These are phyloP conservation scores for Pythium plurisporium DNA, from an alignment of 352 stramenopile species.

Conservation along the genomic window DNA sequence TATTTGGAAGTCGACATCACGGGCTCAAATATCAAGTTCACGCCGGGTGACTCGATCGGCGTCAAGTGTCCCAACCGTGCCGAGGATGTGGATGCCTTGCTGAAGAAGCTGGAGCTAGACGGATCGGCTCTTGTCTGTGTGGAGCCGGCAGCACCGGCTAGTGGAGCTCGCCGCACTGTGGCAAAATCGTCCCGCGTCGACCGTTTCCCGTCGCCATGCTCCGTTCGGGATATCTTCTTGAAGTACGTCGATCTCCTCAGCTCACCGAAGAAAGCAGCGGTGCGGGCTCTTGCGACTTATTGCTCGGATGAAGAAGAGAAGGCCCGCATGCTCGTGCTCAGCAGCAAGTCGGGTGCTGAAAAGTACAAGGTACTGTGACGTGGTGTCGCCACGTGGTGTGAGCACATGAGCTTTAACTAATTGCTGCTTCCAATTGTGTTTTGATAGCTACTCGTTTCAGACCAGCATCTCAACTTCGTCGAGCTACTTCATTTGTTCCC, in stretches of 20 bases:
- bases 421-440: neutral
- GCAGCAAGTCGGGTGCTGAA: slow-evolving; percentile 58
- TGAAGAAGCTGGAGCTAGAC: slow-evolving; percentile 43
- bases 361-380: slow-evolving; percentile 73
- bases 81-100: slow-evolving; percentile 60
- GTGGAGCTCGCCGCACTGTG: neutral
- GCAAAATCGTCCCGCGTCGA: slow-evolving; percentile 18
- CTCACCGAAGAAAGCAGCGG: slow-evolving; percentile 67
- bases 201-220: slow-evolving; percentile 51
- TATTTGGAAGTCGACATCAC: slow-evolving; percentile 42
- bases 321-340: slow-evolving; percentile 56
- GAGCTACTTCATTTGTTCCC: slow-evolving; percentile 92
- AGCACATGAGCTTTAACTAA: too few relatives aligned
- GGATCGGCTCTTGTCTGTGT: slow-evolving; percentile 31
- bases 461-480: slow-evolving; percentile 86
- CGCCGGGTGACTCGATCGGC: slow-evolving; percentile 81
- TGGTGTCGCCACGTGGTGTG: too few relatives aligned
- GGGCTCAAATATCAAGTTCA: slow-evolving; percentile 54
- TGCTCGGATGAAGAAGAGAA: slow-evolving; percentile 61
- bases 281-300: slow-evolving; percentile 62
- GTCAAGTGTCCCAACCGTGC: slow-evolving; percentile 79
- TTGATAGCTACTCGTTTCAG: slow-evolving; percentile 71
- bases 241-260: slow-evolving; percentile 82
- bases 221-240: slow-evolving; percentile 70
- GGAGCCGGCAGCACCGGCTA: slow-evolving; percentile 26